Base-by-base conservation (phyloP, 345 rosid species). In the Cardamine chenopodiifolia region DNA sequence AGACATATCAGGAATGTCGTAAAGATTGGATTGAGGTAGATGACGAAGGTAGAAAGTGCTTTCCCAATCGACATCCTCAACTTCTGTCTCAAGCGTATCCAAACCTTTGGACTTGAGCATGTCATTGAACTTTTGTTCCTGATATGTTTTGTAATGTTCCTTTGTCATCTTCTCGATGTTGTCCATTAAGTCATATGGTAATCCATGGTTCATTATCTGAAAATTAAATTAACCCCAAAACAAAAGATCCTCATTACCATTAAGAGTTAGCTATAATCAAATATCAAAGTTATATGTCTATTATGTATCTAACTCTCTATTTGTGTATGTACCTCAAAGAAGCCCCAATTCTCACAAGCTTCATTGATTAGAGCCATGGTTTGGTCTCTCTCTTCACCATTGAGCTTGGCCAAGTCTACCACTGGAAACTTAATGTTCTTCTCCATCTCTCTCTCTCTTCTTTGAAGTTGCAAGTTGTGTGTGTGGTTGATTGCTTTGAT, bases 311-410 rank as follows among this genome's bases (percentile, higher is more conserved):
- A n/a, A 5, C 9, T 32, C 0, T 32, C 31, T 28, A 28, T 28
- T 4, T 20, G 31, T 70, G 15, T 70, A 17, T 7, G 52, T 80
- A 95, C 99, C 99, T 95, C 91, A 72, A 95, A 90, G 89, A 95
- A 95, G 3, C 98, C 99, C 99, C 99, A 95, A 74, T 90, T 95
- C 73, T 95, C 94, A 69, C 99, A 95, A 76, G 99, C 99, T 76
- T 95, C 97, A 23, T 89, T 79, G 83, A 95, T 92, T 74, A 85
- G 78, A 70, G 82, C 83, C 99, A 89, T 83, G 84, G 80, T 82
- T 52, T 78, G 79, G 29, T 76, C 76, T 76, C 91, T 85, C 79
- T 85, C 91, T 73, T 82, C 86, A 39, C 96, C 93, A 32, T 85
- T 82, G 34, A 90, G 75, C 64, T 85, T 87, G 78, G 77, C 88